Base-by-base conservation (phyloP, 768 basidiomycete species). In the Psilocybe azurescens region DNA sequence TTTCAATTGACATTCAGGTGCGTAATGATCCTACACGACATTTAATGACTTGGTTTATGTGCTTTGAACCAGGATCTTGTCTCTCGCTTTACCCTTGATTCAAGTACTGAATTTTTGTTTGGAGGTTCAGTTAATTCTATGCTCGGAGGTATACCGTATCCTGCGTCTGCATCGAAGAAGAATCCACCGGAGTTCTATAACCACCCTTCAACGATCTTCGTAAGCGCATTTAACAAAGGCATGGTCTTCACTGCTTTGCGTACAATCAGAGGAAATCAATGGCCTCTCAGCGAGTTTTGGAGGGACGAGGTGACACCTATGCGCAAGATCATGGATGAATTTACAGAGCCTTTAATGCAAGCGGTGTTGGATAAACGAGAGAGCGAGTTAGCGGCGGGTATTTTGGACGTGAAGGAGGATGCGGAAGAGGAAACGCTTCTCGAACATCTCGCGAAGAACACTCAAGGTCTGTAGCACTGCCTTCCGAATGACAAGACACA, bases 1-100 rank as follows among this genome's bases (percentile, higher is more conserved):
- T 78, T 53, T 75, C 89, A 0, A 72, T 90, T 8, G 86, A 90
- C 64, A 81, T 89, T 56, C 89, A 89, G 75, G 86, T 85, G 72
- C 38, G 64, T 10, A 10, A n/a, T n/a, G 5, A 41, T 38, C 52
- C 18, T 20, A 30, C 20, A 33, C n/a, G 0, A 24, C 13, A 16
- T n/a, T 7, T 53, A 28, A 18, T 53, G 1, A 9, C 8, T 33
- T 33, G 33, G 33, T 33, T 33, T 9, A 33, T 9, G 9, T 33
- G 9, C 4, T 33, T 33, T 5, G 33, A 5, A 9, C n/a, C 52
- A 81, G 79, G 82, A 85, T 62, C 69, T 82, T 24, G 78, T 74
- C 0, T 73, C 75, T 0, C 80, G 82, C 1, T 89, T 89, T 69
- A 88, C 88, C 0, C 78, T 90, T 16, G 89, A 90, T 71, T 82